A percentile compares a stretch with the other conserved stretches of the same genome.
Evolutionary conservation across 1,284 basidiomycete genomes (phyloP).

Genomic region (Ceratobasidium sp.): DNA sequence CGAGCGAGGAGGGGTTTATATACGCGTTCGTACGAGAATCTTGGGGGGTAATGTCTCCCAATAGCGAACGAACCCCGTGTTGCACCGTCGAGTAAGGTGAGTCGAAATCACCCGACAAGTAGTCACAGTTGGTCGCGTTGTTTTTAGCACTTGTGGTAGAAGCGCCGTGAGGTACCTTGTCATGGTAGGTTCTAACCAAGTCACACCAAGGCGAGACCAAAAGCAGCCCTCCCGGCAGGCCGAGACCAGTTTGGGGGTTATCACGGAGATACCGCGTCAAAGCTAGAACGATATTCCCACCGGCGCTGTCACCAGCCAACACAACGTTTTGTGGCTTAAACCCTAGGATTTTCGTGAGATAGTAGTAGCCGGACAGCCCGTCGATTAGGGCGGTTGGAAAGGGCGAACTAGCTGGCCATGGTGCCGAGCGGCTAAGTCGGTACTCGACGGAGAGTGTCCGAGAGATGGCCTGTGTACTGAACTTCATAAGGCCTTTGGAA

Average conservation of each 20-base stretch:
- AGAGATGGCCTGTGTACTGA: conserved; percentile 22
- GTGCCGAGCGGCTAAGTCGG: conserved; percentile 56
- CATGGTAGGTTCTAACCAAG: conserved; percentile 50
- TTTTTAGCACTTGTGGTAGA: conserved; percentile 49
- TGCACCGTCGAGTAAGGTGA: conserved; percentile 26
- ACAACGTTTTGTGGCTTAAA: conserved; percentile 64
- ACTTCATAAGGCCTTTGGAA: conserved; percentile 27
- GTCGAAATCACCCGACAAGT: conserved; percentile 51
- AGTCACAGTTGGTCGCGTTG: conserved; percentile 48
- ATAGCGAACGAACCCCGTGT: conserved; percentile 32
- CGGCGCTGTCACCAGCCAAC: conserved; percentile 72
- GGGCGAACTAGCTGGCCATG: conserved; percentile 51
- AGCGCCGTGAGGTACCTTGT: conserved; percentile 51
- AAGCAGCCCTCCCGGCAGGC: conserved; percentile 61
- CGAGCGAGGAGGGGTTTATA: conserved; percentile 62
- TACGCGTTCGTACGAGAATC: conserved; percentile 57
- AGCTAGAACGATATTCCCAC: conserved; percentile 70
- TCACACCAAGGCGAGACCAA: conserved; percentile 67
- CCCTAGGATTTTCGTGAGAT: conserved; percentile 59
- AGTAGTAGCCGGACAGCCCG: conserved; percentile 65
- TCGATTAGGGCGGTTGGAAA: conserved; percentile 71
- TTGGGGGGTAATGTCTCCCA: conserved; percentile 52
- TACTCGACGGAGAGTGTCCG: conserved; percentile 59
- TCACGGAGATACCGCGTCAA: conserved; percentile 59
- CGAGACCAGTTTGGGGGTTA: conserved; percentile 51